Conservation (phyloP, 2,329 filamentous ascomycete species). For the Alternaria viburni region DNA sequence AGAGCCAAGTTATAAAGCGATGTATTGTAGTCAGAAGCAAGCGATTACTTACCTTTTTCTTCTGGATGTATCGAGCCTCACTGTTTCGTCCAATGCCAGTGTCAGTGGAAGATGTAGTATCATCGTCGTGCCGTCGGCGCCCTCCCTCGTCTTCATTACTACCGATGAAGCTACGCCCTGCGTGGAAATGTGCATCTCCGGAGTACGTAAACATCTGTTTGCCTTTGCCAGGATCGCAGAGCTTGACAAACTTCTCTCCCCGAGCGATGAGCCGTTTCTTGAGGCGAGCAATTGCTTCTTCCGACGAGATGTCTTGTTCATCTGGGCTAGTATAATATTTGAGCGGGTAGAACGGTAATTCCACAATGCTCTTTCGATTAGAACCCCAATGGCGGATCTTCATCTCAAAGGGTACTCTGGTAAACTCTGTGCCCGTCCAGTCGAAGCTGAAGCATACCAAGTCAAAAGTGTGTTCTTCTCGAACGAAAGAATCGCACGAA, state of each 20-base stretch:
- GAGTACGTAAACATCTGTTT: background rate
- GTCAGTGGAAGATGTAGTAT: background rate
- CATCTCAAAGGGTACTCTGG: background rate
- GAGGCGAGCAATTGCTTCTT: background rate
- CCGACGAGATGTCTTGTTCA: background rate
- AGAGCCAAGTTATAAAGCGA: background rate
- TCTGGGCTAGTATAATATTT: background rate
- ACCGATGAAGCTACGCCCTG: background rate
- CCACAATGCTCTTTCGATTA: background rate
- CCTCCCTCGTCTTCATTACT: background rate
- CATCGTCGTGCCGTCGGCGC: background rate
- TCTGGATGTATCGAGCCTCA: background rate
- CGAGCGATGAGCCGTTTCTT: background rate
- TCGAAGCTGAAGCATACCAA: background rate
- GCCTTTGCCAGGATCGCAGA: background rate
- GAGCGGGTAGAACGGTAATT: background rate
- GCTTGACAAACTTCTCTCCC: background rate
- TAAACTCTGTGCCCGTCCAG: background rate
- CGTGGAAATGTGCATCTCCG: background rate
- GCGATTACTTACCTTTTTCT: background rate
- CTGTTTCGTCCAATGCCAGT: background rate
- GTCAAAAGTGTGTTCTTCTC: background rate
- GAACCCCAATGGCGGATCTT: background rate
- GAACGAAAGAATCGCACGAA: background rate
- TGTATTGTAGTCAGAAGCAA: fast-evolving